Percentiles rank a stretch among this genome's conserved stretches.
phyloP scores from a whole-genome alignment of 2,329 filamentous ascomycete species.

The Pseudocercospora fijiensis region DNA sequence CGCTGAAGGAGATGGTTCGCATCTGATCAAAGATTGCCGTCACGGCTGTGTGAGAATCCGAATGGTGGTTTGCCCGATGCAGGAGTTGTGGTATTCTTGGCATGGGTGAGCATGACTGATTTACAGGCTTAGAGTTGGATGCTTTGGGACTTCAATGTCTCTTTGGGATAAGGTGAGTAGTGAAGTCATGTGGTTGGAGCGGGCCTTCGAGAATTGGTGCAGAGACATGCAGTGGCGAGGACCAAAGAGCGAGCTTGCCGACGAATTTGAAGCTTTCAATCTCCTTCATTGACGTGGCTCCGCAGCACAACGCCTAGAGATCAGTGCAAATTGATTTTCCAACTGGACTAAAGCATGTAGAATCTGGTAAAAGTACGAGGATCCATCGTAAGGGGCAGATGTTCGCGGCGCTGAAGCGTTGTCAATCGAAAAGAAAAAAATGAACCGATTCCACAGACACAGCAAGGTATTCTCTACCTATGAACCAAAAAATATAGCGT shows the following conservation, averaged over 20 bases:
- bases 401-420: no score
- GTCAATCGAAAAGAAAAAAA: no score
- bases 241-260: no score
- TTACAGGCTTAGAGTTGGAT: background rate
- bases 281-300: background rate
- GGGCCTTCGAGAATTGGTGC: no score
- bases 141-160: background rate
- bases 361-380: no score
- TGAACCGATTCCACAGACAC: background rate
- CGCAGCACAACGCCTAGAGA: background rate
- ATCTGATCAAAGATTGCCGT: constrained; percentile 3
- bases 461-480: background rate
- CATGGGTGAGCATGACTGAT: background rate
- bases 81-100: background rate
- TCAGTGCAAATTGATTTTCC: no score
- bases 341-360: no score
- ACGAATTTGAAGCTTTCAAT: background rate
- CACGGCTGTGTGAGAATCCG: constrained; percentile 7
- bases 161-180: background rate
- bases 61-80: background rate
- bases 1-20: background rate
- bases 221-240: no score
- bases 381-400: no score
- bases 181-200: background rate
- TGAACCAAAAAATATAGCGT: background rate